These are phyloP conservation scores for Camellia granthamiana DNA, from an alignment of 148 eudicot species.

Conservation along the genomic window DNA sequence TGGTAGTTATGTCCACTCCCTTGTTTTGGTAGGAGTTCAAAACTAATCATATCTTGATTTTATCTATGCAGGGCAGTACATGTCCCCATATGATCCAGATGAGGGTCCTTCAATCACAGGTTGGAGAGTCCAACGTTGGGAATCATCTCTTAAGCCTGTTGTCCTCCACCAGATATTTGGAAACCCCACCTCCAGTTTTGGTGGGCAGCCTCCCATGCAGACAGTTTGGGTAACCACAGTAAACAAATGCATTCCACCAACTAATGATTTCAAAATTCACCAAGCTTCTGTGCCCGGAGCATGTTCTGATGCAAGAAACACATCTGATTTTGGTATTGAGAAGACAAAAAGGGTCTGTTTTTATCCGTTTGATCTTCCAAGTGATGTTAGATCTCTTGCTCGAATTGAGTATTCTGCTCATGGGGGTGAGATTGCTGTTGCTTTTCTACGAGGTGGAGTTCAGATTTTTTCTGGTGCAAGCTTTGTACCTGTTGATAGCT, in stretches of 20 bases:
- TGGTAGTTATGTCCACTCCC: background rate
- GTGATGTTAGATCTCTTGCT: slow-evolving; percentile 96
- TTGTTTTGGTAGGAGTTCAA: slow-evolving; percentile 13
- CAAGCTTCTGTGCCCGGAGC: slow-evolving; percentile 36
- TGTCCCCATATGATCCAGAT: slow-evolving; percentile 99
- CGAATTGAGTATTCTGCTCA: slow-evolving; percentile 91
- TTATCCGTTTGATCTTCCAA: slow-evolving; percentile 97
- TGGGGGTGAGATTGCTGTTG: slow-evolving; percentile 96
- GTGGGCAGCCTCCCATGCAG: slow-evolving; percentile 95
- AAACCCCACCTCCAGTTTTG: slow-evolving; percentile 85
- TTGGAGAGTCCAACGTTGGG: slow-evolving; percentile 99
- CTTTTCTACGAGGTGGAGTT: slow-evolving; percentile 88
- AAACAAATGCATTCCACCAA: slow-evolving; percentile 78
- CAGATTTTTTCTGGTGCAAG: slow-evolving; percentile 83
- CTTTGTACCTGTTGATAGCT: slow-evolving; percentile 80
- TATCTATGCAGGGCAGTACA: slow-evolving; percentile 76
- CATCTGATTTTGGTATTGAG: slow-evolving; percentile 49
- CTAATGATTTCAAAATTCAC: slow-evolving; percentile 56
- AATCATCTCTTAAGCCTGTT: slow-evolving; percentile 90
- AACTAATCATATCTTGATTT: slow-evolving; percentile 10
- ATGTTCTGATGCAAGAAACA: slow-evolving; percentile 32
- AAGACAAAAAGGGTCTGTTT: slow-evolving; percentile 66
- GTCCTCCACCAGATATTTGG: slow-evolving; percentile 98
- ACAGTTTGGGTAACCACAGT: slow-evolving; percentile 98
- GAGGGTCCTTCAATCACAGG: slow-evolving; percentile 98